Conservation (phyloP, 2,329 filamentous ascomycete genomes). For the Alternaria sp. region DNA sequence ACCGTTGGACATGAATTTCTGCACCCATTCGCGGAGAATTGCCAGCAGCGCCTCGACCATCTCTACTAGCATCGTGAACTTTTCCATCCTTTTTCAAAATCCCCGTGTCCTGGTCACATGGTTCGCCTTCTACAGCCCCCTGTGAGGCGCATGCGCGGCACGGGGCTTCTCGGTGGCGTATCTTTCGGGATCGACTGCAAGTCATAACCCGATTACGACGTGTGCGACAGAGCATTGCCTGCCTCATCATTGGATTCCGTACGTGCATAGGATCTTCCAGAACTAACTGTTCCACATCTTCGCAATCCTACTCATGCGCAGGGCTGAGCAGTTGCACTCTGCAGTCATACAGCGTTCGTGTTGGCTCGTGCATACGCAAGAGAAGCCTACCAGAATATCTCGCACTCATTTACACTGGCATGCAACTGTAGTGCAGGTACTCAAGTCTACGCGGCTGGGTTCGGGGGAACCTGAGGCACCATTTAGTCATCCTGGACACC, state of each 20-base stretch:
- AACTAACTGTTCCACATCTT: background rate
- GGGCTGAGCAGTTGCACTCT: slow-evolving; percentile 1
- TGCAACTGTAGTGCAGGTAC: background rate
- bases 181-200: slow-evolving; percentile 14
- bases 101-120: background rate
- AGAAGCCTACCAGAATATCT: background rate
- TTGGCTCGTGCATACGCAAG: background rate
- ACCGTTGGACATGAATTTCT: slow-evolving; percentile 5
- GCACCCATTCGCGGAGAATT: background rate
- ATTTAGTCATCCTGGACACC: background rate
- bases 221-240: slow-evolving; percentile 10
- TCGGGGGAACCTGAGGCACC: background rate
- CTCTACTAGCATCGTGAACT: background rate
- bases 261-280: background rate
- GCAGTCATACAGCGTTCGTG: background rate
- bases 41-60: background rate
- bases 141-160: slow-evolving; percentile 2
- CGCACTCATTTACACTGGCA: background rate
- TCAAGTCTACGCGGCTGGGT: background rate
- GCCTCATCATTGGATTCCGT: slow-evolving; percentile 14
- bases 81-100: background rate
- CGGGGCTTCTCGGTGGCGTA: slow-evolving; percentile 11
- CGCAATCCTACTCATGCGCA: slow-evolving; percentile 1
- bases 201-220: slow-evolving; percentile 15
- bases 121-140: background rate